Base-by-base conservation (phyloP, 768 basidiomycete species). In the Xerocomus potaroensis region DNA sequence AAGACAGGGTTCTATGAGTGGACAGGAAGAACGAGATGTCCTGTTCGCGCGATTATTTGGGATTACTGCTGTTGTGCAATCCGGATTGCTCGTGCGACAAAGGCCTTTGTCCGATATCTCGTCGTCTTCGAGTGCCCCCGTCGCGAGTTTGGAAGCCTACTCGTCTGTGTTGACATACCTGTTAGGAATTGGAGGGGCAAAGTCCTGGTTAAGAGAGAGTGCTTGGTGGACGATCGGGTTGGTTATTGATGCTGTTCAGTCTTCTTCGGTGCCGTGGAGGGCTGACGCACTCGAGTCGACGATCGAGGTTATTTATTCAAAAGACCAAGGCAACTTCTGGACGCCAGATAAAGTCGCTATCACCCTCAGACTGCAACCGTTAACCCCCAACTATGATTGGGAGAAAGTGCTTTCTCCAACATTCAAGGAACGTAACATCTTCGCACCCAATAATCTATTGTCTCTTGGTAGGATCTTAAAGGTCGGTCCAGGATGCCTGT, bases 41-140 rank as follows among this genome's bases (percentile, higher is more conserved):
- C 75, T 92, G 41, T 97, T 99, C 62, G 93, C 92, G 9, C 82
- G 91, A 22, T 73, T 99, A 10, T 96, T 98, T 63, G 95, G 95
- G 15, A 72, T 96, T 48, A 84, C 83, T 15, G 75, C 91, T 14
- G 72, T 97, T 57, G 78, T 95, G 44, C 85, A 88, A 49, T 97
- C 95, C 3, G 83, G 88, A 19, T 73, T 94, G 38, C 73, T 94
- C 43, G 79, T 86, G 31, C 81, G 85, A 43, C 69, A 74, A 22
- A 75, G 64, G 5, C 74, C 83, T 3, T 65, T 84, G 6, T 71
- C 74, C 9, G 69, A 71, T 18, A 77, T 80, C 31, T 79, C 79
- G 5, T 74, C 81, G 4, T 80, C 79, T 8, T 76, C 80, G 19
- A 69, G 74, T 6, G 70, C 77, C 3, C 57, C 76, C 3, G 71